These are phyloP conservation scores for Aspergillus cavernicola DNA, from an alignment of 495 filamentous ascomycete genomes.

Conservation along the genomic window DNA sequence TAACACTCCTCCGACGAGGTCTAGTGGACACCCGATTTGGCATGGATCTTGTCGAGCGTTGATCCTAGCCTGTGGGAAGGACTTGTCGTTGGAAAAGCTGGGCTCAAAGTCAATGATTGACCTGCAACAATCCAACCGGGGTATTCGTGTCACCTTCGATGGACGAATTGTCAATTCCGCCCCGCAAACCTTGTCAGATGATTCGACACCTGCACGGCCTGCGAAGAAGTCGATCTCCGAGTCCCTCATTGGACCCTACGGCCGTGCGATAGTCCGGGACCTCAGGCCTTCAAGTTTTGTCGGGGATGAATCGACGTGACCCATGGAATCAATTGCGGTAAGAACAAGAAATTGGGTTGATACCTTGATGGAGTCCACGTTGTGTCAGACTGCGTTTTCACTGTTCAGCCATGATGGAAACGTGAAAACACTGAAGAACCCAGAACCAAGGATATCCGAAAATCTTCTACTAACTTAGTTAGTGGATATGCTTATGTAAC, in stretches of 20 bases:
- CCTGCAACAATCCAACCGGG: slow-evolving; percentile 12
- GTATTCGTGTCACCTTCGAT: slow-evolving; percentile 3
- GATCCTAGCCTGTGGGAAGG: background rate
- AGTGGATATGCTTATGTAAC: slow-evolving; percentile 4
- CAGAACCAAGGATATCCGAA: background rate
- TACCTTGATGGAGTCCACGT: no score
- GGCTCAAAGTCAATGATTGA: slow-evolving; percentile 14
- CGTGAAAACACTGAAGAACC: background rate
- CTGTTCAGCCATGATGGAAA: no score
- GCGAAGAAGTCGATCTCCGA: background rate
- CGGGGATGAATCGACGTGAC: no score
- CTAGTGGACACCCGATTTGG: background rate
- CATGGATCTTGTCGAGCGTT: slow-evolving; percentile 1
- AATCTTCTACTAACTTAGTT: background rate
- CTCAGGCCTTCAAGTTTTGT: no score
- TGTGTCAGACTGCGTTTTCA: no score
- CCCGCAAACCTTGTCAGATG: slow-evolving; percentile 24
- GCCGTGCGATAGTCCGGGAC: no score
- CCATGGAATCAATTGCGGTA: no score
- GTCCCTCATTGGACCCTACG: slow-evolving; percentile 4
- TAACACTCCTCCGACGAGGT: background rate
- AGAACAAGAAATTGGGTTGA: no score
- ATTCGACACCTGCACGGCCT: slow-evolving; percentile 6
- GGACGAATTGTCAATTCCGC: slow-evolving; percentile 4
- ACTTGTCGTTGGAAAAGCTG: slow-evolving; percentile 2